Evolutionary conservation across 495 filamentous ascomycete genomes (phyloP).

Genomic region (Evansstolkia leycettana): DNA sequence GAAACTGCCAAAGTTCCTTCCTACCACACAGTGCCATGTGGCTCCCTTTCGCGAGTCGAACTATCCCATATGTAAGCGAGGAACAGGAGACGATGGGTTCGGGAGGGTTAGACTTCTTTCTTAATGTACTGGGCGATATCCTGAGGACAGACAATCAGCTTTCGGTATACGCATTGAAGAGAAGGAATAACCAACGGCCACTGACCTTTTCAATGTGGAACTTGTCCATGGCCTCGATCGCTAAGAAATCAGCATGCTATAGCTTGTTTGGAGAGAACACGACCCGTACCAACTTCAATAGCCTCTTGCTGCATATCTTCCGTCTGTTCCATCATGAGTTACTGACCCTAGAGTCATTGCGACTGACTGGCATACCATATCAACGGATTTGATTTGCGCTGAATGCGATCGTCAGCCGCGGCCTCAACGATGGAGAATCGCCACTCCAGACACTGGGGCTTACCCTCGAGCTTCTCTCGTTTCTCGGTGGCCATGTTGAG

Average conservation of each 20-base stretch:
- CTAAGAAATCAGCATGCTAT: conserved; percentile 36
- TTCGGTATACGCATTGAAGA: conserved; percentile 1
- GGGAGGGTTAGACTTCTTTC: conserved; percentile 53
- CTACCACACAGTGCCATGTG: conserved; percentile 98
- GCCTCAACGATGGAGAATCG: conserved; percentile 1
- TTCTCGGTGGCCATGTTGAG: conserved; percentile 41
- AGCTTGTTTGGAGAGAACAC: conserved; percentile 1
- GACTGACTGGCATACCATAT: conserved; percentile 61
- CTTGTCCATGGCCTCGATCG: conserved; percentile 86
- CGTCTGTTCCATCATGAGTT: conserved; percentile 40
- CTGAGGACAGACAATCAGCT: conserved; percentile 28
- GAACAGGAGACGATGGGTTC: too few relatives aligned
- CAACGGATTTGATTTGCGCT: conserved; percentile 94
- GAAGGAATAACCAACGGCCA: neutral
- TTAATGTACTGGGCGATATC: conserved; percentile 98
- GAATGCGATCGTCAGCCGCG: conserved; percentile 19
- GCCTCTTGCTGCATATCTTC: conserved; percentile 96
- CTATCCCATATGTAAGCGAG: conserved; percentile 32
- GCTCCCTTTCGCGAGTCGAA: conserved; percentile 86
- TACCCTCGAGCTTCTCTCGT: conserved; percentile 62
- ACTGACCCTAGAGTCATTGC: neutral
- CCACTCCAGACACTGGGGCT: conserved; percentile 10
- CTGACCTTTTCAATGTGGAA: conserved; percentile 85
- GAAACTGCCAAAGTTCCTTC: conserved; percentile 96
- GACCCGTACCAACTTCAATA: conserved; percentile 74